These are phyloP conservation scores for Choricystis sp. DNA, from an alignment of 139 green algal genomes.

Conservation along the genomic window DNA sequence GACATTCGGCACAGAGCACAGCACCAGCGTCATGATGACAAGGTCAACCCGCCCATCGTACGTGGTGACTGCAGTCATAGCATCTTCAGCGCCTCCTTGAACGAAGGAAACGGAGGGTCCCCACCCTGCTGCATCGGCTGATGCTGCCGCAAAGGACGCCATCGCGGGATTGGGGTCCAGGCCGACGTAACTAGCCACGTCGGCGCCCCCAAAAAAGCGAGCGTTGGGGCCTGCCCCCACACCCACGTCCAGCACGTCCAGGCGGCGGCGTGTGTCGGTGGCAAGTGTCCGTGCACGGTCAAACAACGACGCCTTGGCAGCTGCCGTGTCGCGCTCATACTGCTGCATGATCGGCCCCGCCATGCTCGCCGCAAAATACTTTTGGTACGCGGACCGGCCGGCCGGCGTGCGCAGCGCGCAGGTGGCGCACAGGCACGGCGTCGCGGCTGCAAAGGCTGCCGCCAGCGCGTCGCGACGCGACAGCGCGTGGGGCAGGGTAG, in stretches of 20 bases:
- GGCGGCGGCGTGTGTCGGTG: too few relatives aligned
- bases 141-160: constrained; percentile 18
- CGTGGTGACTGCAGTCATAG: constrained; percentile 37
- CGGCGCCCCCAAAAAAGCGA: not conserved
- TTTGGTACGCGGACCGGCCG: not conserved
- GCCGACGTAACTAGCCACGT: constrained; percentile 4
- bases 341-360: not conserved
- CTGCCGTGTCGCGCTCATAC: not conserved
- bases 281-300: not conserved
- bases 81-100: constrained; percentile 11
- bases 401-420: too few relatives aligned
- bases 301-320: not conserved
- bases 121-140: constrained; percentile 7
- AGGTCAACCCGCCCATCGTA: constrained; percentile 24
- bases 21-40: constrained; percentile 44
- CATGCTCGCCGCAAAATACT: not conserved
- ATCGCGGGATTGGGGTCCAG: constrained; percentile 51
- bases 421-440: not conserved
- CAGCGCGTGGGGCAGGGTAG: too few relatives aligned
- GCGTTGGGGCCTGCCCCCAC: not conserved
- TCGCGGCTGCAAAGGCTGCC: too few relatives aligned
- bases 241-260: not conserved
- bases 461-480: too few relatives aligned
- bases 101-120: not conserved
- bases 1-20: constrained; percentile 41